Base-by-base conservation (phyloP, 352 stramenopile species). In the Phytophthora brassicae region DNA sequence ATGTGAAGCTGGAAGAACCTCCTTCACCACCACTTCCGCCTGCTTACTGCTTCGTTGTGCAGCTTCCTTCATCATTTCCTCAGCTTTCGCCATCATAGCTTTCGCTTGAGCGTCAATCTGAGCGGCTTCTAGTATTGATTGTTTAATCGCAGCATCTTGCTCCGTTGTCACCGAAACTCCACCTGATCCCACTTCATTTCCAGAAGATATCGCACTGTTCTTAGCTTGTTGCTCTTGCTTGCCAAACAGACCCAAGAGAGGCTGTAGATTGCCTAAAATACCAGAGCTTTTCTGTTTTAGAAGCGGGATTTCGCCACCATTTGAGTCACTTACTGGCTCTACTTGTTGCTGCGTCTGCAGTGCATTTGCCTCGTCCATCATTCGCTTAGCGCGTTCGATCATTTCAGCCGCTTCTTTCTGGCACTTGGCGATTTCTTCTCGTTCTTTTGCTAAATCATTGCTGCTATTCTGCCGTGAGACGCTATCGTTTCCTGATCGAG, bases 351-450 rank as follows among this genome's bases (percentile, higher is more conserved):
- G 52, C 20, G 61, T 39, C 35, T 72, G 53, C 24, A 91, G 39
- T n/a, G 56, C 59, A 13, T 75, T 73, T 0, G 82, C 81, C 22
- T 94, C 84, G n/a, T 83, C 78, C 82, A 90, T 92, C 80, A 93
- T 92, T 1, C 61, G 51, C 35, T 88, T 80, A 2, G 81, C 86
- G 23, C 66, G 65, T 23, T 84, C 67, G 9, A 92, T 76, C 85
- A 92, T 92, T 42, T 79, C 78, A 0, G 69, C 68, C 0, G 85
- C 85, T 59, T 92, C 81, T 31, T 72, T 70, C 60, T 92, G 80
- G 47, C 76, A 84, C 43, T 75, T 79, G 16, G 66, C 69, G 45
- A 90, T 84, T 28, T 90, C 76, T 64, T 92, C 79, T 11, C 85
- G 60, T 39, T 92, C 81, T 48, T 75, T 83, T 14, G 60, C 65